A percentile compares a stretch with the other conserved stretches of the same genome.
Conservation (phyloP, 192 early-diverging fungal genomes). For the Coemansia sp. region DNA sequence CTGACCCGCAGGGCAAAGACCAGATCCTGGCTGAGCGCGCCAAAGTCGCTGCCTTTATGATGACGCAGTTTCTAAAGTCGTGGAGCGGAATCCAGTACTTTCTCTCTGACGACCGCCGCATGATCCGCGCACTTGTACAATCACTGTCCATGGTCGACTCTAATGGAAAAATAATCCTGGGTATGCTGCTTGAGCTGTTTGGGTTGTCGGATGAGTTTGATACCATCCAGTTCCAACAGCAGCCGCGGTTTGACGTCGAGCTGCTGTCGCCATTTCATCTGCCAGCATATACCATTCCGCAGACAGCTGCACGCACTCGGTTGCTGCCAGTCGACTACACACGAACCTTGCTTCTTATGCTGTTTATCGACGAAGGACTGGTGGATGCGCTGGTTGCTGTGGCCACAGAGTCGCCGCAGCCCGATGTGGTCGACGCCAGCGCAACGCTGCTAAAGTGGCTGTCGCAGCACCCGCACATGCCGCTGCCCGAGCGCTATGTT, state of each 20-base stretch:
- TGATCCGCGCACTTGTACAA: conserved; percentile 29
- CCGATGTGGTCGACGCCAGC: conserved; percentile 49
- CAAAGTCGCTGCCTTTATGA: conserved; percentile 47
- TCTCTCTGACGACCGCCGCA: conserved; percentile 39
- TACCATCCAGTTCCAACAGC: conserved; percentile 50
- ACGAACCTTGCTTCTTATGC: conserved; percentile 52
- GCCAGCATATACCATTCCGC: conserved; percentile 33
- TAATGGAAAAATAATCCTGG: conserved; percentile 48
- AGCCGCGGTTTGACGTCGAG: conserved; percentile 50
- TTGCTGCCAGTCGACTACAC: conserved; percentile 47
- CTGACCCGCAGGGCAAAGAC: conserved; percentile 41
- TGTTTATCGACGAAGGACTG: conserved; percentile 55
- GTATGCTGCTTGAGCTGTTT: conserved; percentile 55
- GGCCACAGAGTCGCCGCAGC: conserved; percentile 23
- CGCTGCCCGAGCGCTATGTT: conserved; percentile 41
- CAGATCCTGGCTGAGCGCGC: conserved; percentile 46
- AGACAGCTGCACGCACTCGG: conserved; percentile 31
- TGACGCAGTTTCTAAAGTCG: conserved; percentile 54
- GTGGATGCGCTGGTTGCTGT: conserved; percentile 47
- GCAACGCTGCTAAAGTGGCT: conserved; percentile 54
- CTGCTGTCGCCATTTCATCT: conserved; percentile 44
- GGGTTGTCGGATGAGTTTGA: conserved; percentile 53
- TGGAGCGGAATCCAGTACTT: conserved; percentile 58
- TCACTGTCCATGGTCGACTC: conserved; percentile 42
- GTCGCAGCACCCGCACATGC: conserved; percentile 49